These are phyloP conservation scores for Corymbia maculata DNA, from an alignment of 345 rosid species.

Conservation along the genomic window DNA sequence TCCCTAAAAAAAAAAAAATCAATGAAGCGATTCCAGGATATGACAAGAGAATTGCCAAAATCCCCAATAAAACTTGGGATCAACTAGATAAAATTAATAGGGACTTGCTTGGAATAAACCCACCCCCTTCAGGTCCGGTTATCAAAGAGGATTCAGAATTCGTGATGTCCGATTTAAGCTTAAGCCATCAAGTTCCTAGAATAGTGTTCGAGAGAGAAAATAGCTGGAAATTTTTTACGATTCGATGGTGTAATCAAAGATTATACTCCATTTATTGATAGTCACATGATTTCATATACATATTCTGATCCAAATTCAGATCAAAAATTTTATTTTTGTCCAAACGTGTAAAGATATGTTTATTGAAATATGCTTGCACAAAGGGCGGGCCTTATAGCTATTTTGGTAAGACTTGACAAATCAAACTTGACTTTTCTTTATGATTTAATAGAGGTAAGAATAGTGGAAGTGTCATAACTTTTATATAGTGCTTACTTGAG, in stretches of 20 bases:
- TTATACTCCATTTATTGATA: background rate
- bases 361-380: background rate
- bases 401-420: too few relatives aligned
- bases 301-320: background rate
- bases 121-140: background rate
- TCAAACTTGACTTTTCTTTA: too few relatives aligned
- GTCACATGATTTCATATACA: background rate
- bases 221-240: background rate
- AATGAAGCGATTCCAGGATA: too few relatives aligned
- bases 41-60: too few relatives aligned
- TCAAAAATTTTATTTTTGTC: background rate
- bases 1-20: too few relatives aligned
- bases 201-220: background rate
- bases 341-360: background rate
- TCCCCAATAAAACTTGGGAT: too few relatives aligned
- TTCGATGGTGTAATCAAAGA: background rate
- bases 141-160: background rate
- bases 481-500: too few relatives aligned
- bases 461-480: too few relatives aligned
- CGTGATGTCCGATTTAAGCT: background rate
- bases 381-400: background rate
- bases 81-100: too few relatives aligned
- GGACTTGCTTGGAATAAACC: too few relatives aligned
- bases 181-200: background rate
- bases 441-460: too few relatives aligned